Conservation (phyloP, 306 rosid species). For the Abrus pulchellus region DNA sequence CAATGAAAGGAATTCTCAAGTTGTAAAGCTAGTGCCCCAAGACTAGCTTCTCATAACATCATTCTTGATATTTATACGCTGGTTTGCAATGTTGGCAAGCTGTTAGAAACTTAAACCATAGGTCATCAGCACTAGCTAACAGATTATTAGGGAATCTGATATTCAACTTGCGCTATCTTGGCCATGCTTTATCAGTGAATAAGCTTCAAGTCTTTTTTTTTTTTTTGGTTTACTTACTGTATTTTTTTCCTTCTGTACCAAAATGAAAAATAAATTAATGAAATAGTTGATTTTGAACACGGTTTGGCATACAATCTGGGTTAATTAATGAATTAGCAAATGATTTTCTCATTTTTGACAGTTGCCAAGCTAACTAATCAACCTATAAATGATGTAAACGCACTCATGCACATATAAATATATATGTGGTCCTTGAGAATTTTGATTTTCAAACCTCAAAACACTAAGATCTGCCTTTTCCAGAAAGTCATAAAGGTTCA, state of each 20-base stretch:
- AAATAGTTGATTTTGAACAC: neutral
- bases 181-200: no score
- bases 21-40: neutral
- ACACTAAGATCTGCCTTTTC: conserved; percentile 49
- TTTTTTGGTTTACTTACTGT: neutral
- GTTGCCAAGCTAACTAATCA: conserved; percentile 10
- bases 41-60: conserved; percentile 12
- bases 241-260: neutral
- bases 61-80: conserved; percentile 2
- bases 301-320: neutral
- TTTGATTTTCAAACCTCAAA: conserved; percentile 50
- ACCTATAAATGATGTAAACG: neutral
- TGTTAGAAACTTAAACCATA: neutral
- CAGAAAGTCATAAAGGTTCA: conserved; percentile 41
- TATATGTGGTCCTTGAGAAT: conserved; percentile 43
- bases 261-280: neutral
- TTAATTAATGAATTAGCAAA: neutral
- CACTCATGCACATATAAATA: neutral
- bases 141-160: neutral
- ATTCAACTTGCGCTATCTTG: neutral
- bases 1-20: conserved; percentile 15
- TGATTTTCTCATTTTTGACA: conserved; percentile 2
- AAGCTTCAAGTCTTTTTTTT: neutral
- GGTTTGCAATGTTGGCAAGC: neutral
- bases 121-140: neutral